Evolutionary conservation across 352 stramenopile genomes (phyloP).

Genomic region (Phytophthora ohioensis): DNA sequence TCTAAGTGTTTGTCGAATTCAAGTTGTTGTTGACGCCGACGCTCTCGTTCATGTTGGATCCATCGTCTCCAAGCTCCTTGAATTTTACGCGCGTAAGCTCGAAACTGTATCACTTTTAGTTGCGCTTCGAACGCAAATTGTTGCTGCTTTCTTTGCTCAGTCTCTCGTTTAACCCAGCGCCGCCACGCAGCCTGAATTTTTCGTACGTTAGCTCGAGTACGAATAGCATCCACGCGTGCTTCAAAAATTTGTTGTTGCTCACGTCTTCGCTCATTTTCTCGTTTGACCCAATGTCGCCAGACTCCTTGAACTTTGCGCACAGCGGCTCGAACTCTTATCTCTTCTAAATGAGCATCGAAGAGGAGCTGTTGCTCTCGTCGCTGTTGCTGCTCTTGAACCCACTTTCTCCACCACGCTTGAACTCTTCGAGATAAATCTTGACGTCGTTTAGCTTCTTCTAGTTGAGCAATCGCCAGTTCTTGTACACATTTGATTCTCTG

Average conservation of each 20-base stretch:
- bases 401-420: conserved; percentile 35
- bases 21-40: conserved; percentile 9
- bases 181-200: conserved; percentile 34
- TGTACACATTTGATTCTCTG: conserved; percentile 27
- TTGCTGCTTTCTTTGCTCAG: conserved; percentile 10
- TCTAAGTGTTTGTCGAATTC: conserved; percentile 8
- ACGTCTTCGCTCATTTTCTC: conserved; percentile 1
- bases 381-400: conserved; percentile 3
- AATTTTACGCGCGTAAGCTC: conserved; percentile 16
- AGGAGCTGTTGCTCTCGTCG: conserved; percentile 21
- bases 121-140: conserved; percentile 8
- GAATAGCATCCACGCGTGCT: conserved; percentile 14
- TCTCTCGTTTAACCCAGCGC: conserved; percentile 4
- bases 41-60: background rate
- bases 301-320: conserved; percentile 15
- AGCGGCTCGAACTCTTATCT: conserved; percentile 5
- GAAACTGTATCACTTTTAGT: conserved; percentile 6
- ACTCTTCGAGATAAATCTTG: conserved; percentile 22
- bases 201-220: conserved; percentile 8
- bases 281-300: conserved; percentile 19
- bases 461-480: conserved; percentile 8
- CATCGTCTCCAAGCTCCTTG: conserved; percentile 13
- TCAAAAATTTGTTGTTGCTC: conserved; percentile 9
- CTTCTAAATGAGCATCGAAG: conserved; percentile 12
- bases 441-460: conserved; percentile 18